phyloP scores from a whole-genome alignment of 306 rosid species.

The Arachis hypogaea region DNA sequence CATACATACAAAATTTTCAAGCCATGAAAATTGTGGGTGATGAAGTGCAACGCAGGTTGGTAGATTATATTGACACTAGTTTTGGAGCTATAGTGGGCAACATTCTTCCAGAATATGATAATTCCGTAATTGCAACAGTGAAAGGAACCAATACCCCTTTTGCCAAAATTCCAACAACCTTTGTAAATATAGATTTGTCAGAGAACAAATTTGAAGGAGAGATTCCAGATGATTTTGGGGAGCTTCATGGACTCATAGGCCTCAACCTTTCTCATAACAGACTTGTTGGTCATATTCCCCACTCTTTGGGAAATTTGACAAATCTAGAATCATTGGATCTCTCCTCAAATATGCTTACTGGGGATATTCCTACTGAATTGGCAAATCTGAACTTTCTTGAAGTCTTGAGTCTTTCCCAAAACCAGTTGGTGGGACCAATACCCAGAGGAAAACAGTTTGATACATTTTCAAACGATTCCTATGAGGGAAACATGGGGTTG shows the following conservation, averaged over 20 bases:
- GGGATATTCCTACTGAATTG: constrained; percentile 39
- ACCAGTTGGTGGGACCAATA: constrained; percentile 39
- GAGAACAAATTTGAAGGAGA: constrained; percentile 42
- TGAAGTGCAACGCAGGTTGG: too few species aligned
- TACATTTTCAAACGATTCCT: constrained; percentile 44
- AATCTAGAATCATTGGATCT: constrained; percentile 47
- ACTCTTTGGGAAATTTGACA: constrained; percentile 34
- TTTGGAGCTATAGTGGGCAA: too few species aligned
- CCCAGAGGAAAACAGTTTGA: constrained; percentile 48
- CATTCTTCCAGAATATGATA: not conserved
- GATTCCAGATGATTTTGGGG: constrained; percentile 42
- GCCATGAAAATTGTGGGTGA: too few species aligned
- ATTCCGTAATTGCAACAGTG: not conserved
- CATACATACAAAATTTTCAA: too few species aligned
- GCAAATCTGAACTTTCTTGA: constrained; percentile 4
- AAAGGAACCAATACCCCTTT: not conserved
- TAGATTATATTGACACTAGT: too few species aligned
- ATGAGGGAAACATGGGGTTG: constrained; percentile 35
- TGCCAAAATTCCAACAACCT: not conserved
- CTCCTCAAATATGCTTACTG: constrained; percentile 38
- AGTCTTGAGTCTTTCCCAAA: constrained; percentile 36
- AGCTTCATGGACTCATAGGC: constrained; percentile 26
- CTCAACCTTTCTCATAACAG: constrained; percentile 45
- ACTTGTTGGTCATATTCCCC: constrained; percentile 38
- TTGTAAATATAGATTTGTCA: constrained; percentile 43